A percentile compares a stretch with the other conserved stretches of the same genome.
Conservation (phyloP, 2,329 filamentous ascomycete genomes). For the Aspergillus floridensis region DNA sequence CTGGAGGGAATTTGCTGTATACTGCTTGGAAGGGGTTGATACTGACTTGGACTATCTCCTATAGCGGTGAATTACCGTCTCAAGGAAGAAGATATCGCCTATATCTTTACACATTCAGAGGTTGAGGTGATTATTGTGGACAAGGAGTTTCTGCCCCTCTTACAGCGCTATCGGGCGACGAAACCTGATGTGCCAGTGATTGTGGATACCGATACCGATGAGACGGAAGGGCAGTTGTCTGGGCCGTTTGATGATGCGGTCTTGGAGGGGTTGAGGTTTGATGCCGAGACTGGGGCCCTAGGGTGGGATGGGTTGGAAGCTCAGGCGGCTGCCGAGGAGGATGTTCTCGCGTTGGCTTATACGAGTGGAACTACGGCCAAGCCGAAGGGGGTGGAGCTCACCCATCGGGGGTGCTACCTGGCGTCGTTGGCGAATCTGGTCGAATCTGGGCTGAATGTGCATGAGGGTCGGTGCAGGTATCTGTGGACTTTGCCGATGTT, state of each 20-base stretch:
- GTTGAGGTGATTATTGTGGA: slow-evolving; percentile 87
- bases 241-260: slow-evolving; percentile 84
- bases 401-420: slow-evolving; percentile 82
- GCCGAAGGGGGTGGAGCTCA: slow-evolving; percentile 92
- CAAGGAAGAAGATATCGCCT: slow-evolving; percentile 80
- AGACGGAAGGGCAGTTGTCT: slow-evolving; percentile 66
- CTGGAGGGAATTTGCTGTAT: neutral
- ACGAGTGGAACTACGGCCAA: slow-evolving; percentile 89
- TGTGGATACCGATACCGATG: slow-evolving; percentile 81
- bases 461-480: slow-evolving; percentile 70
- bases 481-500: slow-evolving; percentile 93
- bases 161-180: slow-evolving; percentile 62
- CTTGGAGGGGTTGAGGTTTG: slow-evolving; percentile 72
- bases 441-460: slow-evolving; percentile 77
- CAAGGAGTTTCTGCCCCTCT: slow-evolving; percentile 68
- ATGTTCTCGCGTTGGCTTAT: slow-evolving; percentile 82
- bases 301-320: slow-evolving; percentile 77
- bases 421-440: slow-evolving; percentile 82
- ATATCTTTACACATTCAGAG: slow-evolving; percentile 85
- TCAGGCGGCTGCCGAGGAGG: slow-evolving; percentile 72
- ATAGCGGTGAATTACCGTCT: slow-evolving; percentile 67
- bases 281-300: slow-evolving; percentile 60
- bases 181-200: slow-evolving; percentile 68
- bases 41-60: neutral
- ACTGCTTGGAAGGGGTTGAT: neutral